Conservation (phyloP, 2,329 filamentous ascomycete species). For the Fusarium lyarnte region DNA sequence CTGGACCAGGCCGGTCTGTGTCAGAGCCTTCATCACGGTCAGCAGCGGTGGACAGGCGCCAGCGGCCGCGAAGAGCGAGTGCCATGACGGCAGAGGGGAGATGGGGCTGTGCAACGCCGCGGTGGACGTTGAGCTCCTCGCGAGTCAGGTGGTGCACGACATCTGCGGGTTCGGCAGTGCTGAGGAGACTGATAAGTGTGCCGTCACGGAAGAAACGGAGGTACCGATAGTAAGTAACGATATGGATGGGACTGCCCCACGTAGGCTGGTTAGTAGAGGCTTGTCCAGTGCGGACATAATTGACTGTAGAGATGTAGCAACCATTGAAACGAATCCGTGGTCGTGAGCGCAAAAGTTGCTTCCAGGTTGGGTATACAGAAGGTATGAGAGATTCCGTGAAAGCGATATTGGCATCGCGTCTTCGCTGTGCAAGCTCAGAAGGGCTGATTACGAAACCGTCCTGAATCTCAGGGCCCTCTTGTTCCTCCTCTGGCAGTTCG, state of each 20-base stretch:
- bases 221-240: constrained; percentile 98
- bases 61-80: constrained; percentile 68
- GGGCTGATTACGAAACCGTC: constrained; percentile 49
- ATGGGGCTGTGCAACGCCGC: constrained; percentile 44
- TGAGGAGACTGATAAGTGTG: constrained; percentile 80
- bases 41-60: constrained; percentile 56
- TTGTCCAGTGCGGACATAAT: constrained; percentile 88
- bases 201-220: constrained; percentile 95
- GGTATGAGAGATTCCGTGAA: constrained; percentile 55
- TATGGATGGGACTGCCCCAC: constrained; percentile 87
- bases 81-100: constrained; percentile 68
- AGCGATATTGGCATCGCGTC: constrained; percentile 46
- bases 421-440: constrained; percentile 49
- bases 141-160: constrained; percentile 86
- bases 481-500: constrained; percentile 52
- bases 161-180: constrained; percentile 82
- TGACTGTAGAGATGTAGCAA: constrained; percentile 95
- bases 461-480: constrained; percentile 45
- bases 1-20: constrained; percentile 2
- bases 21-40: constrained; percentile 44
- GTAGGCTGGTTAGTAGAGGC: constrained; percentile 74
- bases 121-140: constrained; percentile 67
- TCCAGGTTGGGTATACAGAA: constrained; percentile 63
- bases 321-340: constrained; percentile 94
- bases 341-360: constrained; percentile 79